Conservation (phyloP, 257 asterid genomes). For the Solanum gandarillasii region DNA sequence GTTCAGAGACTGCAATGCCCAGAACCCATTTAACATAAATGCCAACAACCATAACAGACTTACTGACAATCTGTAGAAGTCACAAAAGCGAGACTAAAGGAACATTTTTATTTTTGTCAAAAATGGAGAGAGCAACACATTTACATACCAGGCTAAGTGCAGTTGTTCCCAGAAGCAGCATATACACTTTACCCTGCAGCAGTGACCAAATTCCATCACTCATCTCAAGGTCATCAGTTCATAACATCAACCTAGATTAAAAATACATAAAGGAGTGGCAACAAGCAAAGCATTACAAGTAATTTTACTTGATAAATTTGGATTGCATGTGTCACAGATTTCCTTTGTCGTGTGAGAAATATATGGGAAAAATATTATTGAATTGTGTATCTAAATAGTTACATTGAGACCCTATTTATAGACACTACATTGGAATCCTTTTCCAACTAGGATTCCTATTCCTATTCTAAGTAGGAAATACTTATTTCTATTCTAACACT, state of each 20-base stretch:
- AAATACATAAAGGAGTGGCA: not conserved
- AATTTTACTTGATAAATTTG: not conserved
- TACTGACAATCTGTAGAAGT: not conserved
- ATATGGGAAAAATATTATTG: too few species aligned
- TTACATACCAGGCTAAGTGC: slow-evolving; percentile 71
- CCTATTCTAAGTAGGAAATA: too few species aligned
- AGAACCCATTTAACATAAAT: not conserved
- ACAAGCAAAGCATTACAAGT: not conserved
- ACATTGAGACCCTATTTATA: too few species aligned
- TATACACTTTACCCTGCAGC: slow-evolving; percentile 59
- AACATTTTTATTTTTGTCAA: not conserved
- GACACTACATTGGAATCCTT: too few species aligned
- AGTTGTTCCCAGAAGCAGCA: slow-evolving; percentile 82
- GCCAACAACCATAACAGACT: not conserved
- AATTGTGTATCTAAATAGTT: too few species aligned
- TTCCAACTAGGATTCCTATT: too few species aligned
- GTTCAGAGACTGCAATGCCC: not conserved
- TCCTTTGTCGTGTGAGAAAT: not conserved
- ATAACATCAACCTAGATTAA: not conserved
- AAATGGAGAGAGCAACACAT: not conserved
- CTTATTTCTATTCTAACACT: too few species aligned
- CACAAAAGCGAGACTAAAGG: not conserved
- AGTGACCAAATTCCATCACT: slow-evolving; percentile 4
- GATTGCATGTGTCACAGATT: not conserved
- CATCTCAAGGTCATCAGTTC: not conserved